phyloP scores from a whole-genome alignment of 345 rosid species.

The Linum trigynum region DNA sequence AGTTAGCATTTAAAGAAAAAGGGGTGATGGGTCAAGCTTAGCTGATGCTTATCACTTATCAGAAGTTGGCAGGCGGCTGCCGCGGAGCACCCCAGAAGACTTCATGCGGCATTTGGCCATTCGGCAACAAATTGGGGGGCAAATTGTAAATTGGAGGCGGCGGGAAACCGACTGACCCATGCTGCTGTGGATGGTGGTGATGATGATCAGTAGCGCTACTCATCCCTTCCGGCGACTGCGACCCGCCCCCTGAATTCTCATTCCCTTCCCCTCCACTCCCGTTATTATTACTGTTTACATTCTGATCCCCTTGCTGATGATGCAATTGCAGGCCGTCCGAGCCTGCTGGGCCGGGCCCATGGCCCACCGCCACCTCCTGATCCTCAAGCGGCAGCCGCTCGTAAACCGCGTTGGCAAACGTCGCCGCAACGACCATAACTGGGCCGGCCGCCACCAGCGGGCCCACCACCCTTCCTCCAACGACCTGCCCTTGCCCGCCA shows the following conservation, averaged over 20 bases:
- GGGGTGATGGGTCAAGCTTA: neutral
- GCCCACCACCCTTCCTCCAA: neutral
- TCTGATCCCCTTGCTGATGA: neutral
- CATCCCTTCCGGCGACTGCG: neutral
- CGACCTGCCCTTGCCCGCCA: conserved; percentile 1
- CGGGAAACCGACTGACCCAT: conserved; percentile 29
- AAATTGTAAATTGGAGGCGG: conserved; percentile 38
- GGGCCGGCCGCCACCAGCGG: conserved; percentile 2
- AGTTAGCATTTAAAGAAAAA: no score
- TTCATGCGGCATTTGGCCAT: conserved; percentile 27
- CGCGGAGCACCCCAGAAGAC: conserved; percentile 70
- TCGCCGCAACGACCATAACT: neutral
- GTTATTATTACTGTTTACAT: neutral
- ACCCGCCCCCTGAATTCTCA: neutral
- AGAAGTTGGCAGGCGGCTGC: conserved; percentile 40
- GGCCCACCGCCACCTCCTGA: neutral
- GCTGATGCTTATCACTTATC: neutral
- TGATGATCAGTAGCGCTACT: neutral
- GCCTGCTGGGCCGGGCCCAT: neutral
- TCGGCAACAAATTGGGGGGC: conserved; percentile 29
- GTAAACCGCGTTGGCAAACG: neutral
- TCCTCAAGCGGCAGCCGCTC: conserved; percentile 5
- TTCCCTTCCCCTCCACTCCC: neutral
- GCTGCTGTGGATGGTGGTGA: neutral
- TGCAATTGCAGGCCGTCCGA: neutral